Evolutionary conservation across 805 yeast species (phyloP).

Genomic region (Saccharomycopsis sp.): DNA sequence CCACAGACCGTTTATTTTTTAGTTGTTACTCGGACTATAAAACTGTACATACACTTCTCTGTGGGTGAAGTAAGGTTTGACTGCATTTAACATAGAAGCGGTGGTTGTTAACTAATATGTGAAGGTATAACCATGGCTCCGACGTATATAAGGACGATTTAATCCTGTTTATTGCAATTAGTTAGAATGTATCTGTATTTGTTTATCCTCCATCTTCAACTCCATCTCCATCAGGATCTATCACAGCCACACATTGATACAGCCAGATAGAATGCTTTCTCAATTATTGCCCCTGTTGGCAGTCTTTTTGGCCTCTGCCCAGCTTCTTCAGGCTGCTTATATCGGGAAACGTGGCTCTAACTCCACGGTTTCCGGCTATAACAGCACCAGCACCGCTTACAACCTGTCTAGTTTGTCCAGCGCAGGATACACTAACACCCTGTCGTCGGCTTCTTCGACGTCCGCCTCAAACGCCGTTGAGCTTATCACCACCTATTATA

Average conservation of each 20-base stretch:
- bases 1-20: constrained; percentile 2
- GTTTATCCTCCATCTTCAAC: too few relatives aligned
- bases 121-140: neutral
- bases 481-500: neutral
- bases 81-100: neutral
- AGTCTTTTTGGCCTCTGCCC: constrained; percentile 1
- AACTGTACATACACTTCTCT: neutral
- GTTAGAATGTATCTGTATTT: too few relatives aligned
- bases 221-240: too few relatives aligned
- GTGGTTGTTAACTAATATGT: neutral
- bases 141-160: neutral
- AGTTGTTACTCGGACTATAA: neutral
- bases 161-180: too few relatives aligned
- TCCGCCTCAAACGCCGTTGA: neutral
- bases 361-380: neutral
- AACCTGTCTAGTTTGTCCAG: too few relatives aligned
- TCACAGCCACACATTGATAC: too few relatives aligned
- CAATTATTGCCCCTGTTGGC: neutral
- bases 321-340: constrained; percentile 1
- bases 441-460: neutral
- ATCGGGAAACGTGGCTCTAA: constrained; percentile 3
- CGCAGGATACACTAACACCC: constrained; percentile 1
- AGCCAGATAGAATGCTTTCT: too few relatives aligned
- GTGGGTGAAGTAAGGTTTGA: neutral
- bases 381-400: neutral